A percentile compares a stretch with the other conserved stretches of the same genome.
Conservation (phyloP, 1,139 yeast genomes). For the Hansenula lynferdii region DNA sequence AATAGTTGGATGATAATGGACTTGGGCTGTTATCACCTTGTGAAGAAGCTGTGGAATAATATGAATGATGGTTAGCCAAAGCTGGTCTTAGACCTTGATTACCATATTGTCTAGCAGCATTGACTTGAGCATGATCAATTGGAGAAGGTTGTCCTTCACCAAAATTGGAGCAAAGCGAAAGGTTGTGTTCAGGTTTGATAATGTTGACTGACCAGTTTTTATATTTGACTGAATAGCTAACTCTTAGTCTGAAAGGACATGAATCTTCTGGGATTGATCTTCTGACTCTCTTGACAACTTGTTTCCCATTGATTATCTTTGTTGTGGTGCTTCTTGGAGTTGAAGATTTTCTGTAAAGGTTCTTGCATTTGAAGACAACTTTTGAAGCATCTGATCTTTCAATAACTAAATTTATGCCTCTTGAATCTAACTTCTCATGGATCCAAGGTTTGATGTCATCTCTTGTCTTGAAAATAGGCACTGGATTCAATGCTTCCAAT, state of each 20-base stretch:
- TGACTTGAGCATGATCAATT: background rate
- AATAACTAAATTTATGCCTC: conserved; percentile 59
- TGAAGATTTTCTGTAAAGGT: conserved; percentile 26
- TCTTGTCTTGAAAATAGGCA: conserved; percentile 36
- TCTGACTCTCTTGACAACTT: conserved; percentile 14
- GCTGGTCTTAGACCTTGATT: background rate
- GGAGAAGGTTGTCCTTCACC: conserved; percentile 9
- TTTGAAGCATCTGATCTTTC: conserved; percentile 67
- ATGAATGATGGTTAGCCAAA: background rate
- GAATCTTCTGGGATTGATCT: conserved; percentile 24
- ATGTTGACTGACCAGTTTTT: conserved; percentile 48
- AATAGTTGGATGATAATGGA: conserved; percentile 10
- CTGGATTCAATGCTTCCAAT: conserved; percentile 23
- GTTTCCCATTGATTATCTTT: conserved; percentile 8
- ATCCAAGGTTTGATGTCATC: conserved; percentile 68
- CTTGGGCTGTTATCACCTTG: conserved; percentile 8
- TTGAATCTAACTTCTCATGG: conserved; percentile 38
- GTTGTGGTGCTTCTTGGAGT: conserved; percentile 11
- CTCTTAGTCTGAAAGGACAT: conserved; percentile 69
- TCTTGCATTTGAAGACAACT: conserved; percentile 66
- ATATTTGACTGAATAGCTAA: conserved; percentile 54
- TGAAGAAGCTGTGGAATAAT: conserved; percentile 3
- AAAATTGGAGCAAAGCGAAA: conserved; percentile 19
- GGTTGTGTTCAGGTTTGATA: conserved; percentile 29
- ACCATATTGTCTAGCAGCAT: background rate